phyloP scores from a whole-genome alignment of 352 stramenopile genomes.

The Phytophthora cryptogea region DNA sequence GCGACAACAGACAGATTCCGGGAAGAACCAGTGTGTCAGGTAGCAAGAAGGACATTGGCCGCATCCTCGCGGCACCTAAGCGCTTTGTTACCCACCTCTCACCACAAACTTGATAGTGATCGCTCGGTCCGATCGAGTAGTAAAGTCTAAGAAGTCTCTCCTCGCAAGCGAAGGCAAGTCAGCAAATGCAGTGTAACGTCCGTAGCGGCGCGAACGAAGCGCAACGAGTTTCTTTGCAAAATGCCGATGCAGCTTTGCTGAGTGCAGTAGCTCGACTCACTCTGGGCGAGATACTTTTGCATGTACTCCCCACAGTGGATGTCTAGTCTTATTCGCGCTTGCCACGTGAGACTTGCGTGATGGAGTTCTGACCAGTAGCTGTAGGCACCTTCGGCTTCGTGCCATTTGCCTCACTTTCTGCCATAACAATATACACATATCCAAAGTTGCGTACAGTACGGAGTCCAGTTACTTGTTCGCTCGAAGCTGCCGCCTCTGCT shows the following conservation, averaged over 20 bases:
- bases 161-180: slow-evolving; percentile 24
- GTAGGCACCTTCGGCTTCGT: slow-evolving; percentile 5
- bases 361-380: slow-evolving; percentile 12
- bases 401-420: slow-evolving; percentile 16
- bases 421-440: not conserved
- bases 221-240: slow-evolving; percentile 3
- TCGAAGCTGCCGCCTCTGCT: not conserved
- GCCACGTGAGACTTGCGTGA: slow-evolving; percentile 21
- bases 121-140: not conserved
- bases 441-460: slow-evolving; percentile 1
- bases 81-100: slow-evolving; percentile 17
- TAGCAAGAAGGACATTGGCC: slow-evolving; percentile 3
- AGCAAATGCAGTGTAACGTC: slow-evolving; percentile 25
- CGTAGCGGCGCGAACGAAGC: slow-evolving; percentile 1
- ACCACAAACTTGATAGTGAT: slow-evolving; percentile 20
- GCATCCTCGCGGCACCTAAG: slow-evolving; percentile 1
- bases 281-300: slow-evolving; percentile 17
- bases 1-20: slow-evolving; percentile 22
- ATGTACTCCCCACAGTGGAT: slow-evolving; percentile 33
- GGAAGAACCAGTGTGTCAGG: slow-evolving; percentile 20
- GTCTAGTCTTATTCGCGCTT: slow-evolving; percentile 25
- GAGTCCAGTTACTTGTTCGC: not conserved
- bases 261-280: slow-evolving; percentile 22
- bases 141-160: slow-evolving; percentile 2
- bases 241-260: slow-evolving; percentile 6